Evolutionary conservation across 306 rosid species (phyloP), one percentile per base, ranked within the genome.

Genomic region (Lathyrus oleraceus): DNA sequence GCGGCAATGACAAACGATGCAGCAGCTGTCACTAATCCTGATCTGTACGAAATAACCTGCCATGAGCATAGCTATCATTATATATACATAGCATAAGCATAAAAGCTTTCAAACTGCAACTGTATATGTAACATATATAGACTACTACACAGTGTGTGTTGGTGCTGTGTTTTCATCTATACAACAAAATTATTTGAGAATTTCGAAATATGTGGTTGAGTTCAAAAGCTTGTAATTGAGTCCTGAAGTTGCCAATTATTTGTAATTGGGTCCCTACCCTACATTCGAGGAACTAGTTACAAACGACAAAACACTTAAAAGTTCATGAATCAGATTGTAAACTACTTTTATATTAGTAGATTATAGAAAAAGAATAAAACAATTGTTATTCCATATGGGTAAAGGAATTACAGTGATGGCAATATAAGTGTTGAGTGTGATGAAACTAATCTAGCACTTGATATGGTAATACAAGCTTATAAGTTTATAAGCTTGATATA

Each of bases 1-100:
- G 95, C 90, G 51, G 87, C 93, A 9, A 79, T 62, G 8, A 88
- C 85, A 68, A 93, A 87, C 10, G 98, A 93, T 35, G 87, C 54
- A 63, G 91, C 97, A 14, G 96, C 82, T 30, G 89, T 93, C 69
- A 93, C 96, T 66, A 90, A 78, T 36, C 97, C 96, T 7, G 87
- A 74, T 78, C 97, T 79, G 89, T 90, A 93, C 13, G 85, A 71
- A 78, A 93, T 72, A 40, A 93, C 98, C 96, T 89, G 84, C 72
- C 74, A 66, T 48, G 16, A 7, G 10, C 9, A 74, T 12, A 59
- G 71, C 36, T 62, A 65, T 48, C 45, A 3, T 65, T 45, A 54
- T 32, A 53, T 39, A 67, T 59, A 23, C 63, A 79, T 49, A 53
- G 59, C 49, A 56, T 64, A 42, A 56, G 65, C 68, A n/a, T 35